Base-by-base conservation (phyloP, 169 alveolate genomes). In the Plasmodium gallinaceum region DNA sequence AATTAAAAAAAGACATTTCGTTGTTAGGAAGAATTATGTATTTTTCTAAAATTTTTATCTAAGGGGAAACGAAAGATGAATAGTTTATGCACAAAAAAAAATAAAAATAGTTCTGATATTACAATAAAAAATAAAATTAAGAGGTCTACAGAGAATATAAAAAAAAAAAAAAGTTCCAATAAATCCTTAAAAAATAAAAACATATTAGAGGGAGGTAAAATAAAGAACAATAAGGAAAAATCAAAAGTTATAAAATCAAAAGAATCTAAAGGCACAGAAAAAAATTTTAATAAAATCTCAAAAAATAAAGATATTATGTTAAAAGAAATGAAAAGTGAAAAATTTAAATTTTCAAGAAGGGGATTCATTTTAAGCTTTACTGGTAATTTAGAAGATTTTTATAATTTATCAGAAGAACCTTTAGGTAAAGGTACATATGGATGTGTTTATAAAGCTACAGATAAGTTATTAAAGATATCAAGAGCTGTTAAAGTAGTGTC, bases 391-490 rank as follows among this genome's bases (percentile, higher is more conserved):
- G 92, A 88, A 52, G 86, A 72, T 18, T 85, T 65, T 69, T 92
- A 93, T 46, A 92, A 85, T 57, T 60, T 90, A 57, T 89, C 88
- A 22, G 72, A 85, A 42, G 75, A 92, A n/a, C 92, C 92, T 16
- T 61, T 95, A 57, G 97, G 97, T 4, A 89, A 90, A 60, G 97
- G 97, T 0, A 92, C 97, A n/a, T 95, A 93, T 78, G 97, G 97
- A 62, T 92, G 95, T 32, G 97, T 95, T 32, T 90, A 92, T 68
- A 92, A 94, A 87, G 97, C 96, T 9, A 88, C 93, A 7, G 94
- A 93, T 57, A 88, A 94, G 43, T 26, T 83, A 16, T 71, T 83
- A 57, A 83, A 69, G 69, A 83, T 69, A 7, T 54, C 61, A 20
- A 83, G 97, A 61, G 97, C 97, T 39, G 95, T 94, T 57, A 95